A percentile compares a stretch with the other conserved stretches of the same genome.
These are phyloP conservation scores for Geotrichum australiense DNA, from an alignment of 1,139 yeast species.

Conservation along the genomic window DNA sequence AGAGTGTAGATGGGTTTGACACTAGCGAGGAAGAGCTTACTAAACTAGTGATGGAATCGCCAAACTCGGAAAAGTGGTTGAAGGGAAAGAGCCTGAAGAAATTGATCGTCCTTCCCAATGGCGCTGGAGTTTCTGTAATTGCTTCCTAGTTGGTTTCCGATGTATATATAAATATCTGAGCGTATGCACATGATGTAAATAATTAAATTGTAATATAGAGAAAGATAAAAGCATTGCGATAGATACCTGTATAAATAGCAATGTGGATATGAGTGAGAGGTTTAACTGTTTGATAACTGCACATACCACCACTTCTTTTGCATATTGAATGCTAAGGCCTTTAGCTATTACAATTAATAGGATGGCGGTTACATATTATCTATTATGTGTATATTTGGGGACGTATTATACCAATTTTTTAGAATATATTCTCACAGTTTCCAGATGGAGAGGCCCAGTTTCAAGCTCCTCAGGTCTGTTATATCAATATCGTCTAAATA, in stretches of 20 bases:
- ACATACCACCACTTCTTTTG: no score
- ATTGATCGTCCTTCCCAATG: slow-evolving; percentile 24
- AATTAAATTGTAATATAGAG: no score
- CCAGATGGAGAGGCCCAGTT: slow-evolving; percentile 57
- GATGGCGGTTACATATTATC: no score
- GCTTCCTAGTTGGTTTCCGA: slow-evolving; percentile 19
- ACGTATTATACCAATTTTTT: no score
- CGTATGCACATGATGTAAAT: neutral
- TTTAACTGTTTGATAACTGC: no score
- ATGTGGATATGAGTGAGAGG: no score
- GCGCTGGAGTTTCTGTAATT: slow-evolving; percentile 21
- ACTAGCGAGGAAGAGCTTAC: slow-evolving; percentile 35
- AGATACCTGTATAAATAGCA: no score
- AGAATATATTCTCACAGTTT: no score
- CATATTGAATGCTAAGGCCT: no score
- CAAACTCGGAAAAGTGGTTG: slow-evolving; percentile 20
- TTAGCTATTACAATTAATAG: no score
- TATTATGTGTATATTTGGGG: no score
- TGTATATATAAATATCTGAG: slow-evolving; percentile 1
- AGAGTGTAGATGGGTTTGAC: slow-evolving; percentile 35
- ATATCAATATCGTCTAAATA: slow-evolving; percentile 43
- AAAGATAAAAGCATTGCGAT: no score
- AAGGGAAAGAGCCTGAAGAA: slow-evolving; percentile 20
- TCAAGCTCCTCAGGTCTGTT: slow-evolving; percentile 39
- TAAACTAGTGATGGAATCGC: slow-evolving; percentile 19